Base-by-base conservation (phyloP, 2,329 filamentous ascomycete genomes). In the Pseudocercospora eumusae region DNA sequence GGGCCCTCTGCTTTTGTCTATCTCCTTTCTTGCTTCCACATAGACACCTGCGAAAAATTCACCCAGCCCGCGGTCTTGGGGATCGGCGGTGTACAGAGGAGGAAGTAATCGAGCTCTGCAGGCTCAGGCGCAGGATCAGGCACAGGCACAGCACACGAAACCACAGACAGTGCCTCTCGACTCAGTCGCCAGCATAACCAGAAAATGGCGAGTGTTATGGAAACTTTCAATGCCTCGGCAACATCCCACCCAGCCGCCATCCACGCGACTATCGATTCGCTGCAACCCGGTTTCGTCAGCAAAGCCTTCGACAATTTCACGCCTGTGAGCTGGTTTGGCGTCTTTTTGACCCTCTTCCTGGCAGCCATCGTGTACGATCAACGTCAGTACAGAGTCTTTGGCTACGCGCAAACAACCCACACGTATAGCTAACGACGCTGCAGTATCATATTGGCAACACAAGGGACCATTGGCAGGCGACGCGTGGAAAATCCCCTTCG, bases 301-400 rank as follows among this genome's bases (percentile, higher is more conserved):
- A 84, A 73, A 71, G 77, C 77, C 71, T 87, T 79, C 68, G 80
- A 85, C 69, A 84, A 84, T 62, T 79, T 86, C 61, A 59, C 67
- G 10, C 58, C 65, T 2, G 45, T 67, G 40, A 86, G 84, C 70
- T 75, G 84, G 76, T 86, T 86, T 81, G 88, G 88, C 64, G 81
- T 92, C 67, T 69, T 90, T 33, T 75, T 93, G 68, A 91, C 91
- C 15, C 66, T 95, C 56, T 75, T 97, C 60, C 80, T 89, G 33
- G 72, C 89, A 8, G 85, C 89, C 58, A 85, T 96, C 61, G 84
- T 87, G 64, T 98, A 97, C 77, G 93, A 98, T 78, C 93, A 98
- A 81, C 82, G 93, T 96, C 82, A 76, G 90, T 83, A 13, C 36
- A 47, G 53, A 21, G 62, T 28, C 3, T 21, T 10, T 55, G 20